These are phyloP conservation scores for Apophysomyces variabilis DNA, from an alignment of 371 early-diverging fungal species.

Conservation along the genomic window DNA sequence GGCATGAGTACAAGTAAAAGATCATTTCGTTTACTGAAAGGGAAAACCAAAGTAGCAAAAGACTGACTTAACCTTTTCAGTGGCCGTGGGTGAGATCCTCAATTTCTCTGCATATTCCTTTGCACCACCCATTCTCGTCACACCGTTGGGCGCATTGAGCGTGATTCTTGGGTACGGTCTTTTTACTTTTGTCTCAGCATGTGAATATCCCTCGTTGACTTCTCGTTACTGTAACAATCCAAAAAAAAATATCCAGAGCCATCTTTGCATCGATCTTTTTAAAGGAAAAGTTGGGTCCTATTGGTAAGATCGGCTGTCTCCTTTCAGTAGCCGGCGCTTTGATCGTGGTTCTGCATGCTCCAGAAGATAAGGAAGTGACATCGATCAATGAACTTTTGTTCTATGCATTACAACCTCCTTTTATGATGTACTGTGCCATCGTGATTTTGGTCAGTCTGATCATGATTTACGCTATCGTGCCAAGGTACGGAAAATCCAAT, in stretches of 20 bases:
- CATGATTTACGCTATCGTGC: constrained; percentile 83
- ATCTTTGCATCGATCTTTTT: constrained; percentile 48
- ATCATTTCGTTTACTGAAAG: constrained; percentile 69
- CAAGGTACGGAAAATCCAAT: constrained; percentile 76
- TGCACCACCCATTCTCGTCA: constrained; percentile 91
- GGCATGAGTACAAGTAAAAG: constrained; percentile 85
- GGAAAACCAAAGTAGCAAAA: background rate
- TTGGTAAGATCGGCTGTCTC: constrained; percentile 84
- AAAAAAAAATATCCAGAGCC: constrained; percentile 29
- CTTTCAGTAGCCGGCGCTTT: constrained; percentile 86
- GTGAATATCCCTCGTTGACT: background rate
- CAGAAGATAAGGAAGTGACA: constrained; percentile 76
- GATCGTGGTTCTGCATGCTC: constrained; percentile 83
- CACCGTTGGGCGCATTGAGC: constrained; percentile 89
- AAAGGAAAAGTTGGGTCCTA: constrained; percentile 75
- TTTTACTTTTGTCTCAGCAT: background rate
- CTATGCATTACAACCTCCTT: constrained; percentile 73
- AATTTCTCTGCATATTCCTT: constrained; percentile 74
- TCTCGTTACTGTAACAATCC: no score
- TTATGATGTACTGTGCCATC: constrained; percentile 75
- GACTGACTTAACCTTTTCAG: background rate
- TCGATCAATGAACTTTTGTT: constrained; percentile 68
- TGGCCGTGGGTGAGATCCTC: constrained; percentile 19
- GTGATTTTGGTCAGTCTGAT: constrained; percentile 64
- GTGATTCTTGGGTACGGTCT: constrained; percentile 76